Percentiles rank a stretch among this genome's conserved stretches.
These are phyloP conservation scores for Arabidopsis lyrata DNA, from an alignment of 441 rosid species.

Conservation along the genomic window DNA sequence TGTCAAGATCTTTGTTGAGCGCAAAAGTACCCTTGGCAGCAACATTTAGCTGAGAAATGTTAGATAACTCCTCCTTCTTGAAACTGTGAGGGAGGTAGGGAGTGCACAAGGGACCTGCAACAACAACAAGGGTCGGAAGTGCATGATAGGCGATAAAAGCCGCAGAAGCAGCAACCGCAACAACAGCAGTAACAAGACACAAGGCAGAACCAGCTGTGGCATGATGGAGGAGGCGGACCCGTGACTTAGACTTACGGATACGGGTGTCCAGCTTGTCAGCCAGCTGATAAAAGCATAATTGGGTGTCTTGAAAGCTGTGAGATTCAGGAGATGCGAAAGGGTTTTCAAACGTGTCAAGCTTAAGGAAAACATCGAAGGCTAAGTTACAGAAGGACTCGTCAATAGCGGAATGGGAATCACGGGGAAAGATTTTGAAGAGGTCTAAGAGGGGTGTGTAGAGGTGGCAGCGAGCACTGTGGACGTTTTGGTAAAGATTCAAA, in stretches of 20 bases:
- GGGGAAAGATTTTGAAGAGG: slow-evolving; percentile 44
- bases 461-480: slow-evolving; percentile 55
- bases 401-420: slow-evolving; percentile 23
- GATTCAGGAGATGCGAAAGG: slow-evolving; percentile 74
- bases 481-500: slow-evolving; percentile 57
- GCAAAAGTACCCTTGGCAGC: slow-evolving; percentile 67
- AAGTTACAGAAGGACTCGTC: slow-evolving; percentile 54
- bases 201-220: slow-evolving; percentile 61
- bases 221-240: slow-evolving; percentile 53
- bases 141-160: slow-evolving; percentile 61
- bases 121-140: slow-evolving; percentile 47
- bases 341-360: slow-evolving; percentile 57
- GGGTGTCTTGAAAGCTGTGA: slow-evolving; percentile 56
- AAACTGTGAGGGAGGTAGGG: slow-evolving; percentile 52
- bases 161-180: slow-evolving; percentile 54
- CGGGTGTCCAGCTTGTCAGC: slow-evolving; percentile 57
- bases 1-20: slow-evolving; percentile 64
- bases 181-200: slow-evolving; percentile 60
- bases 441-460: slow-evolving; percentile 61
- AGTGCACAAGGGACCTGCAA: slow-evolving; percentile 62
- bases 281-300: slow-evolving; percentile 58
- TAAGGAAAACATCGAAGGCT: slow-evolving; percentile 59
- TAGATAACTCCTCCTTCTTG: slow-evolving; percentile 61
- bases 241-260: slow-evolving; percentile 62
- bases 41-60: slow-evolving; percentile 67